These are phyloP conservation scores for Eutypella sp. DNA, from an alignment of 2,329 filamentous ascomycete species.

Conservation along the genomic window DNA sequence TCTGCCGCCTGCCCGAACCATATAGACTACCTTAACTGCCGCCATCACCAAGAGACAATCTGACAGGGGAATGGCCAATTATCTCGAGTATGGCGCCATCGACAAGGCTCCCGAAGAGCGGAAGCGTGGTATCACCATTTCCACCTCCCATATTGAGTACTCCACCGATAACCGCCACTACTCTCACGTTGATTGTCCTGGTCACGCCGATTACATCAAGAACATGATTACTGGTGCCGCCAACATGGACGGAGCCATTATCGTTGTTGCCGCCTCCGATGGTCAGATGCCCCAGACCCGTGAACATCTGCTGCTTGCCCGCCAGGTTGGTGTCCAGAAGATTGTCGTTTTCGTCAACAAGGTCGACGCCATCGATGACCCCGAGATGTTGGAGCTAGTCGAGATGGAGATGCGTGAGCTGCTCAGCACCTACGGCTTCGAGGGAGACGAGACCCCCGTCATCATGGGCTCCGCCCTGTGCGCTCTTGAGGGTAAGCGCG, in stretches of 20 bases:
- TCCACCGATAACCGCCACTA: slow-evolving; percentile 91
- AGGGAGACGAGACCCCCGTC: slow-evolving; percentile 96
- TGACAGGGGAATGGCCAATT: slow-evolving; percentile 88
- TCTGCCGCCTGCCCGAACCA: slow-evolving; percentile 6
- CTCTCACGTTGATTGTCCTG: slow-evolving; percentile 98
- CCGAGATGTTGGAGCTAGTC: slow-evolving; percentile 99
- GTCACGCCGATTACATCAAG: slow-evolving; percentile 99
- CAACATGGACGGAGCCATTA: slow-evolving; percentile 98
- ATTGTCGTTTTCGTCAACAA: slow-evolving; percentile 99
- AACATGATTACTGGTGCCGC: slow-evolving; percentile 99
- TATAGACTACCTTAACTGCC: slow-evolving; percentile 91
- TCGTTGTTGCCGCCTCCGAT: slow-evolving; percentile 96
- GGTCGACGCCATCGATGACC: slow-evolving; percentile 93
- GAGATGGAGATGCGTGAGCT: slow-evolving; percentile 99
- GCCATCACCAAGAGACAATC: slow-evolving; percentile 98
- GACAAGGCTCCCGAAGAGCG: slow-evolving; percentile 99
- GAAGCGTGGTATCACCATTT: slow-evolving; percentile 99
- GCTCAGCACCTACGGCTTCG: slow-evolving; percentile 86
- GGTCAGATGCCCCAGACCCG: slow-evolving; percentile 99
- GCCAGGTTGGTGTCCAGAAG: slow-evolving; percentile 96
- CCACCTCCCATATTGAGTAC: slow-evolving; percentile 98
- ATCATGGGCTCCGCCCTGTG: slow-evolving; percentile 95
- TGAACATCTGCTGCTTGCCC: slow-evolving; percentile 95
- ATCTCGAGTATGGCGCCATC: slow-evolving; percentile 95
- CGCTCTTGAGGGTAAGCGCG: slow-evolving; percentile 79